phyloP scores from a whole-genome alignment of 2,329 filamentous ascomycete species.

The Pestalotiopsis sp. region DNA sequence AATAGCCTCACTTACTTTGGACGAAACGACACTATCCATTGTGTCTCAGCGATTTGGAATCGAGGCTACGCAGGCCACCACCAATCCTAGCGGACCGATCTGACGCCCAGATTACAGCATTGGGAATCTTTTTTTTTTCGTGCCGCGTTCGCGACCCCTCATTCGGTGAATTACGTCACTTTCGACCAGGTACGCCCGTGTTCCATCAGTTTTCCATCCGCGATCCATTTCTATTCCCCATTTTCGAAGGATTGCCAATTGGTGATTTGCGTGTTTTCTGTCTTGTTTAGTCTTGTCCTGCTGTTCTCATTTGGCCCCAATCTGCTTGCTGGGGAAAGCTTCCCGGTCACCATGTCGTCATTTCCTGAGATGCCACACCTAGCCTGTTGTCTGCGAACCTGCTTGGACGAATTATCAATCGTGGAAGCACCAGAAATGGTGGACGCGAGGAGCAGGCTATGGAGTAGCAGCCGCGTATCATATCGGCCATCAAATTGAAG shows the following conservation, averaged over 20 bases:
- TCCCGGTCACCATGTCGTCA: slow-evolving; percentile 1
- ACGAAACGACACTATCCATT: background rate
- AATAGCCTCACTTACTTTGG: background rate
- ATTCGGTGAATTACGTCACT: slow-evolving; percentile 8
- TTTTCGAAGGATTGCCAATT: background rate
- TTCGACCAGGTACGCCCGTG: slow-evolving; percentile 1
- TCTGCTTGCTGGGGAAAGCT: background rate
- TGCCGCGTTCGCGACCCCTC: background rate
- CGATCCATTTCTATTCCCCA: background rate
- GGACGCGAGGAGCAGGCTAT: background rate
- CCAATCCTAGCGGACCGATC: background rate
- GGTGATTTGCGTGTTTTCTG: background rate
- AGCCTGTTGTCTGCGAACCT: background rate
- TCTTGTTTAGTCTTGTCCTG: background rate
- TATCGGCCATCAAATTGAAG: background rate
- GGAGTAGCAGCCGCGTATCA: background rate
- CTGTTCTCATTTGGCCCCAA: background rate
- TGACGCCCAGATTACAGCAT: background rate
- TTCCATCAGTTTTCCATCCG: background rate
- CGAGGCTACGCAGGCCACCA: background rate
- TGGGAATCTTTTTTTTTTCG: background rate
- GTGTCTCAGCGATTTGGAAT: background rate
- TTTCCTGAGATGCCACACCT: background rate
- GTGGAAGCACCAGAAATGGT: background rate
- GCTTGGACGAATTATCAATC: background rate